Evolutionary conservation across 345 rosid genomes (phyloP).

Genomic region (Clarkia xantiana): DNA sequence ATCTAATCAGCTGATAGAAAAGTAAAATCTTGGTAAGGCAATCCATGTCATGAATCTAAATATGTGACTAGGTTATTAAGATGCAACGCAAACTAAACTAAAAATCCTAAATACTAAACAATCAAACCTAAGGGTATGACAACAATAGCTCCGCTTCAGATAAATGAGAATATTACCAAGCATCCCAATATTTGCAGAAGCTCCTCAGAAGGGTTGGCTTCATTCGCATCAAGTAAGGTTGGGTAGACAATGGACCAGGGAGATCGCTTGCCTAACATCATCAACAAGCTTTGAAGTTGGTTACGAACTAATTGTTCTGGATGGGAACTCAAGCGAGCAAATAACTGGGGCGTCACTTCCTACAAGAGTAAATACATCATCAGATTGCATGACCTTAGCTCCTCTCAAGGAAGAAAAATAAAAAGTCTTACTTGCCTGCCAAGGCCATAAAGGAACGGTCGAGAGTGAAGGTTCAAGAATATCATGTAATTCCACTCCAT

Average conservation of each 20-base stretch:
- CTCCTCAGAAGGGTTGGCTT: slow-evolving; percentile 61
- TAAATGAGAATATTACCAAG: slow-evolving; percentile 39
- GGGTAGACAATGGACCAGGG: slow-evolving; percentile 90
- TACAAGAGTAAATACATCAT: slow-evolving; percentile 14
- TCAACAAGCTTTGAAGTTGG: slow-evolving; percentile 64
- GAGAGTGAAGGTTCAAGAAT: slow-evolving; percentile 64
- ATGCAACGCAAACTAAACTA: too few species aligned
- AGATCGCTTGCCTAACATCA: slow-evolving; percentile 66
- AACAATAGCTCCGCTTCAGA: slow-evolving; percentile 1
- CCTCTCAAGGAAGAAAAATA: slow-evolving; percentile 10
- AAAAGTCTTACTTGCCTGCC: slow-evolving; percentile 55
- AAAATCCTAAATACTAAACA: background rate
- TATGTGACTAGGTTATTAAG: background rate
- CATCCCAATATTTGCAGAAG: slow-evolving; percentile 61
- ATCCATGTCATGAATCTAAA: background rate
- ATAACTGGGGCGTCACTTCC: slow-evolving; percentile 84
- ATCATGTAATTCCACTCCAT: slow-evolving; percentile 75
- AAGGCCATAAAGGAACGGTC: slow-evolving; percentile 59
- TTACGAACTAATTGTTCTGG: slow-evolving; percentile 71
- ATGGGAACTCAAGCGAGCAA: slow-evolving; percentile 85
- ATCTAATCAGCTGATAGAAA: too few species aligned
- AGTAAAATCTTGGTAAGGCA: background rate
- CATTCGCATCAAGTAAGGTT: slow-evolving; percentile 70
- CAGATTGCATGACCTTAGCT: background rate
- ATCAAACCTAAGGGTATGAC: slow-evolving; percentile 1